phyloP scores from a whole-genome alignment of 768 basidiomycete species.

The Exidia glandulosa region DNA sequence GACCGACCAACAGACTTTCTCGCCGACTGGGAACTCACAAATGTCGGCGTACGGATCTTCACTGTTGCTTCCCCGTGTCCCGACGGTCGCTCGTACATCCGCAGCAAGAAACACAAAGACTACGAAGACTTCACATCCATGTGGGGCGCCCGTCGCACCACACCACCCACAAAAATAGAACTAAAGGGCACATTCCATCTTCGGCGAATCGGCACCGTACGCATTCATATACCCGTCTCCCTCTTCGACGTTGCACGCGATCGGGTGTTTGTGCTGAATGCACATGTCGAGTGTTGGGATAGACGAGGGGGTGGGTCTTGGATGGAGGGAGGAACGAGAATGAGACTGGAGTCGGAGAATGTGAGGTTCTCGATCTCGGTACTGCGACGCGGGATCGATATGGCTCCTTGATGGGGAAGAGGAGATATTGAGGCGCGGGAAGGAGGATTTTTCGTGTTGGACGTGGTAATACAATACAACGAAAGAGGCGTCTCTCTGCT shows the following conservation, averaged over 20 bases:
- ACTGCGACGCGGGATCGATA: background rate
- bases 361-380: background rate
- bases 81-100: background rate
- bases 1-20: background rate
- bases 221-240: background rate
- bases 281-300: background rate
- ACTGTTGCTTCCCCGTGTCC: background rate
- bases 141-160: background rate
- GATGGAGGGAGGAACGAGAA: background rate
- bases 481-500: background rate
- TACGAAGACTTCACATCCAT: background rate
- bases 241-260: background rate
- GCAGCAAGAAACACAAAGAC: background rate
- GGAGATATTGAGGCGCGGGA: no score
- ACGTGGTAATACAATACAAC: background rate
- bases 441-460: no score
- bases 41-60: background rate
- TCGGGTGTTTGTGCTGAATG: background rate
- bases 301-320: no score
- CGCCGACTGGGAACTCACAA: background rate
- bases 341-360: background rate
- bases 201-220: background rate
- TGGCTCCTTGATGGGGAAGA: background rate
- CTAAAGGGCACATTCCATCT: background rate
- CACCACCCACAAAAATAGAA: background rate